These are phyloP conservation scores for Tolypocladium album DNA, from an alignment of 2,329 filamentous ascomycete genomes.

Conservation along the genomic window DNA sequence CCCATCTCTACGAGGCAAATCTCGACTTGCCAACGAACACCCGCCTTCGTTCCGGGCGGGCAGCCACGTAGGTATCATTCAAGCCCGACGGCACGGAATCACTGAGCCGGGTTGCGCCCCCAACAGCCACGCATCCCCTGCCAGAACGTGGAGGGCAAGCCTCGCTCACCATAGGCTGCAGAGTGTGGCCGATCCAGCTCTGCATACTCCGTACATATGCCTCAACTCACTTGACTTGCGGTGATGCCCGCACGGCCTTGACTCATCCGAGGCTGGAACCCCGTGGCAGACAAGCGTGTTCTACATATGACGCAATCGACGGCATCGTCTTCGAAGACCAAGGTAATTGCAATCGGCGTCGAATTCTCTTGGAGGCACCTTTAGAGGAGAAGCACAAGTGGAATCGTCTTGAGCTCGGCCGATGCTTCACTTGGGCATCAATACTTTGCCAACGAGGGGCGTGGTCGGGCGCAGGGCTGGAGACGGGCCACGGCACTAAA, in stretches of 20 bases:
- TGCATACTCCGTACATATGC: conserved; percentile 16
- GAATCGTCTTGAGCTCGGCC: background rate
- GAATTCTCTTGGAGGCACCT: background rate
- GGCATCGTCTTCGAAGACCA: background rate
- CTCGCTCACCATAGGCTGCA: conserved; percentile 9
- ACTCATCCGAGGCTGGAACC: background rate
- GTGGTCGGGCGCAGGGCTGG: background rate
- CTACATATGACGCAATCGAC: background rate
- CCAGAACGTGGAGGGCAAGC: background rate
- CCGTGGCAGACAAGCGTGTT: background rate
- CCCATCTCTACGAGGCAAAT: background rate
- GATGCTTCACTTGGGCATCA: conserved; percentile 1
- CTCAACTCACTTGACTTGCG: conserved; percentile 20
- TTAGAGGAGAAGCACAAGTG: background rate
- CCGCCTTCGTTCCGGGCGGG: background rate
- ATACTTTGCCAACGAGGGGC: background rate
- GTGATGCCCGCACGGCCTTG: conserved; percentile 2
- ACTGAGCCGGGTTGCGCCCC: background rate
- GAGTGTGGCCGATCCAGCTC: conserved; percentile 5
- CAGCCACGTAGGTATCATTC: background rate
- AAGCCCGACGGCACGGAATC: background rate
- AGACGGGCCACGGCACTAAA: background rate
- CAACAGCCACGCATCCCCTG: background rate
- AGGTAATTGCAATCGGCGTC: background rate
- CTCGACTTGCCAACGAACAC: background rate